phyloP scores from a whole-genome alignment of 108 stramenopile genomes.

The Nitzschia sp. region DNA sequence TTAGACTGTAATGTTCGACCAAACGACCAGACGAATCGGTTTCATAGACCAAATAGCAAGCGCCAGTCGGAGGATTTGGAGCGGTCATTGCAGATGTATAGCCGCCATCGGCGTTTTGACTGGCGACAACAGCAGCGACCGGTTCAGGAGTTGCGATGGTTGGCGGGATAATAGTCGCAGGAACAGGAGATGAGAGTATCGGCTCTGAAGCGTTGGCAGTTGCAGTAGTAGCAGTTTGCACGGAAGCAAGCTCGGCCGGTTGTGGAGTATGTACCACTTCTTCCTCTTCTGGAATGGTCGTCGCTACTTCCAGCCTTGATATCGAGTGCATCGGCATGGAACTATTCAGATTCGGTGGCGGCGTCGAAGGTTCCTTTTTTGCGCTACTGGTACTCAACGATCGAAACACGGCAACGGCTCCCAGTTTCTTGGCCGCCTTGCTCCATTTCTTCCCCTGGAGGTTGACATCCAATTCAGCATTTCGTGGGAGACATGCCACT shows the following conservation, averaged over 20 bases:
- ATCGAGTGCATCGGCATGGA: neutral
- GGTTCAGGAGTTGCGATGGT: neutral
- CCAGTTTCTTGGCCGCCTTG: slow-evolving; percentile 40
- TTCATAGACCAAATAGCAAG: slow-evolving; percentile 44
- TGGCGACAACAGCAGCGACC: neutral
- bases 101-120: neutral
- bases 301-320: neutral
- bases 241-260: neutral
- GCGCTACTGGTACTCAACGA: slow-evolving; percentile 10
- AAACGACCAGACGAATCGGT: slow-evolving; percentile 42
- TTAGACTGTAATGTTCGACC: slow-evolving; percentile 41
- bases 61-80: slow-evolving; percentile 19
- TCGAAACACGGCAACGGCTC: slow-evolving; percentile 33
- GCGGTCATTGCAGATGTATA: slow-evolving; percentile 12
- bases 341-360: neutral
- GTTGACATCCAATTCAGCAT: slow-evolving; percentile 11
- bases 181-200: neutral
- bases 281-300: slow-evolving; percentile 22
- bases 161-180: neutral
- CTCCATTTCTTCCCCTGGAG: slow-evolving; percentile 34
- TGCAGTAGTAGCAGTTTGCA: neutral
- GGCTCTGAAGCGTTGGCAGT: neutral
- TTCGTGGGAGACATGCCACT: slow-evolving; percentile 46
- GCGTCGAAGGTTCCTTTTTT: slow-evolving; percentile 3
- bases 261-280: neutral